Evolutionary conservation across 2,329 filamentous ascomycete genomes (phyloP), one percentile per base, ranked within the genome.

Genomic region (Arthrobotrys conoides): DNA sequence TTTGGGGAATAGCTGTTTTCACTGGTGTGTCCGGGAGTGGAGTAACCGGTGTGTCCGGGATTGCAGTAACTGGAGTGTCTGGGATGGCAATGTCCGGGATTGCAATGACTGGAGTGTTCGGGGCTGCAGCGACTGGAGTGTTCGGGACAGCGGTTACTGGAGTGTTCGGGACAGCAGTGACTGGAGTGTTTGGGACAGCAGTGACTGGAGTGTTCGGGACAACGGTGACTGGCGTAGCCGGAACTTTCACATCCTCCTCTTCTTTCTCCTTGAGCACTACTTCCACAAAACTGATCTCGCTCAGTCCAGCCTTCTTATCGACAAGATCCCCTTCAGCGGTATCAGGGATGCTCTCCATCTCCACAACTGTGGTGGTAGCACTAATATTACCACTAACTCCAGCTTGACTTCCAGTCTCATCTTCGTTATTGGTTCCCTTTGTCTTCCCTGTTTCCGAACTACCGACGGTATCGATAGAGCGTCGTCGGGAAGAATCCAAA

Each of bases 341-440:
- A 49, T 69, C 66, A 6, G 72, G 72, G 3, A 49, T 36, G 22
- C 61, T 67, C 16, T 72, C 68, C 30, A 70, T 59, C 38, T 78
- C 75, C n/a, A 78, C 75, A 10, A 78, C 75, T 16, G 75, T 78
- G 27, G 75, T 78, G n/a, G 75, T 68, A 44, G 75, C 68, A 27
- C 75, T 78, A 8, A 78, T 72, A 51, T 63, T 78, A 0, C 68
- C 53, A 8, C 51, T 46, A 10, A 20, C 44, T n/a, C 30, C 57
- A 10, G 12, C 33, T n/a, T 38, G 38, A 36, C 33, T 61, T 5
- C 33, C 38, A 16, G 48, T 48, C 53, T 71, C 55, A n/a, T 72
- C 64, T 18, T 48, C 53, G 1, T 71, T 57, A 18, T 53, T 46
- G 5, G 44, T 64, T 12, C 18, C 69, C n/a, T 57, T 65, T 2